These are phyloP conservation scores for Hippophae tibetana DNA, from an alignment of 306 rosid genomes.

Conservation along the genomic window DNA sequence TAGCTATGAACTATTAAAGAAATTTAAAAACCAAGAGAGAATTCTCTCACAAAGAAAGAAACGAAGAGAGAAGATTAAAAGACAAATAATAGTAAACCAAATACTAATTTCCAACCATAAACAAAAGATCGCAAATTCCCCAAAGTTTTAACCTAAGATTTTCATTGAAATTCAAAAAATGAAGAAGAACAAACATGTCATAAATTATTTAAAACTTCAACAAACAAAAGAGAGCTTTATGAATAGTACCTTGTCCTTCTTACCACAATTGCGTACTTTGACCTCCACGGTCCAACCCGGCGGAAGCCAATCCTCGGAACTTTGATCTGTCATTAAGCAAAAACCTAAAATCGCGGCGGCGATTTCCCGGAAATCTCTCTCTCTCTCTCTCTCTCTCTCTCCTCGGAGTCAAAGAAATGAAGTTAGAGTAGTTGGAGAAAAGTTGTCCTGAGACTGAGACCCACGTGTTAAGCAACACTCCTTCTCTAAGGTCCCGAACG, in stretches of 20 bases:
- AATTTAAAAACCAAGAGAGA: background rate
- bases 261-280: conserved; percentile 49
- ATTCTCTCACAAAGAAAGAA: background rate
- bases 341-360: conserved; percentile 7
- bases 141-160: background rate
- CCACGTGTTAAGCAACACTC: conserved; percentile 18
- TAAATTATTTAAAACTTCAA: background rate
- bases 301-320: conserved; percentile 46
- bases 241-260: conserved; percentile 51
- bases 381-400: conserved; percentile 7
- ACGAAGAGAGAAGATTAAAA: background rate
- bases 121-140: background rate
- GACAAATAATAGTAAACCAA: background rate
- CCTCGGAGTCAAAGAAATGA: conserved; percentile 1
- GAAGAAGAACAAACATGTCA: too few relatives aligned
- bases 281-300: conserved; percentile 59
- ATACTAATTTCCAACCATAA: background rate
- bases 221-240: background rate
- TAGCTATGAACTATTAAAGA: too few relatives aligned
- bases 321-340: conserved; percentile 34
- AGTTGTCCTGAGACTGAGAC: conserved; percentile 8
- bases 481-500: background rate
- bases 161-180: too few relatives aligned
- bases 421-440: conserved; percentile 17
- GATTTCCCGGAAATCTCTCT: conserved; percentile 11